Base-by-base conservation (phyloP, 1,139 yeast genomes). In the Pichia sp. region DNA sequence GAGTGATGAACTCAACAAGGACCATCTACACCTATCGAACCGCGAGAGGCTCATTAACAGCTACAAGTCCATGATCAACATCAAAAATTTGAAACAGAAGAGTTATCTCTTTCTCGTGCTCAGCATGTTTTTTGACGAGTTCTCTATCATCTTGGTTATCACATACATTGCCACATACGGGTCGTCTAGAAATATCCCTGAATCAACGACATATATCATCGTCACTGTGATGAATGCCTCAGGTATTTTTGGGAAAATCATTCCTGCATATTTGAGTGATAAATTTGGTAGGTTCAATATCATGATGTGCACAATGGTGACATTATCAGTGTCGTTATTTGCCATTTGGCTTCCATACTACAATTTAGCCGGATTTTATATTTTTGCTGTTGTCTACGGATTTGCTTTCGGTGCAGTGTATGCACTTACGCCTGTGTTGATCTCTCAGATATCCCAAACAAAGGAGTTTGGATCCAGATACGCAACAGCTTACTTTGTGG, bases 381-480 rank as follows among this genome's bases (percentile, higher is more conserved):
- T 56, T 3, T 66, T 63, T 53, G 56, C 69, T 0, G 60, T 53
- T 2, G 24, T 63, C 11, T 62, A 64, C 27, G 72, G 72, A 1
- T 60, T 63, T 41, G 60, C 59, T 34, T 49, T 52, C 29, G 52
- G 51, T 12, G 48, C 48, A 6, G 48, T 52, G 0, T 51, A 47
- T 28, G 44, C 54, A 2, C 31, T 52, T 27, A 52, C 55, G 0
- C 52, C 55, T 5, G 69, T 64, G 3, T 63, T 76, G 39, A 63
- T 72, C 38, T 72, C 77, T 1, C 86, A 79, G 53, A 74, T 81
- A 16, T 75, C 85, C 29, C 68, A 68, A 33, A 74, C 80, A 2
- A 74, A 74, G 29, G 71, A 69, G 38, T 79, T 78, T 48, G 88
- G 88, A 21, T 75, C 71, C 49, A 67, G 82, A 20, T 80, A 75